Percentiles rank a stretch among this genome's conserved stretches.
These are phyloP conservation scores for Hericium erinaceus DNA, from an alignment of 768 basidiomycete species.

Conservation along the genomic window DNA sequence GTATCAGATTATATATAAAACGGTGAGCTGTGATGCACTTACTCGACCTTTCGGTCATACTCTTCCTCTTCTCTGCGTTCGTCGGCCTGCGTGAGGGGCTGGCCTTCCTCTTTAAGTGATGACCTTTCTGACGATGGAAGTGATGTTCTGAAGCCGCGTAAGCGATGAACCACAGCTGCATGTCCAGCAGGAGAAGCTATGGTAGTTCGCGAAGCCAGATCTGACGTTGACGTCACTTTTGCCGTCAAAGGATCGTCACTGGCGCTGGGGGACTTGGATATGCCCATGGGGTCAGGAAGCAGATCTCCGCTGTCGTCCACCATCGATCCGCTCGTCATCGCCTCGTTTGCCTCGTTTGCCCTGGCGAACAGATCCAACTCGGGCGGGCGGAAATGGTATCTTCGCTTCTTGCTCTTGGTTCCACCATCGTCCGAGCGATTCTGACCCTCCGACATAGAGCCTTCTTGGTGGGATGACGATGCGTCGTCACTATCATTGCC, in stretches of 20 bases:
- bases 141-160: conserved; percentile 24
- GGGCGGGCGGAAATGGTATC: conserved; percentile 6
- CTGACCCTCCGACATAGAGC: conserved; percentile 10
- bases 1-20: conserved; percentile 2
- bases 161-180: neutral
- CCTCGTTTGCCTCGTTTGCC: neutral
- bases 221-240: neutral
- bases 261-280: neutral
- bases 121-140: conserved; percentile 21
- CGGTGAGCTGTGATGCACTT: conserved; percentile 17
- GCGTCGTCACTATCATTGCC: conserved; percentile 38
- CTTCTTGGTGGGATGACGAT: conserved; percentile 28
- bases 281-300: too few relatives aligned
- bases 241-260: neutral
- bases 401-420: conserved; percentile 4
- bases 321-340: too few relatives aligned
- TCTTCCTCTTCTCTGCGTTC: conserved; percentile 41
- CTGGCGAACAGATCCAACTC: conserved; percentile 9
- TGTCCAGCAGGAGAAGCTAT: neutral
- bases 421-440: conserved; percentile 1
- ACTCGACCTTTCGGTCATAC: conserved; percentile 53
- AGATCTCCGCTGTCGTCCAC: too few relatives aligned
- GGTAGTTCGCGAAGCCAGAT: neutral
- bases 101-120: conserved; percentile 19
- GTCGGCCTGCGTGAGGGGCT: conserved; percentile 31